Conservation (phyloP, 1,284 basidiomycete genomes). For the Pseudozyma pruni region DNA sequence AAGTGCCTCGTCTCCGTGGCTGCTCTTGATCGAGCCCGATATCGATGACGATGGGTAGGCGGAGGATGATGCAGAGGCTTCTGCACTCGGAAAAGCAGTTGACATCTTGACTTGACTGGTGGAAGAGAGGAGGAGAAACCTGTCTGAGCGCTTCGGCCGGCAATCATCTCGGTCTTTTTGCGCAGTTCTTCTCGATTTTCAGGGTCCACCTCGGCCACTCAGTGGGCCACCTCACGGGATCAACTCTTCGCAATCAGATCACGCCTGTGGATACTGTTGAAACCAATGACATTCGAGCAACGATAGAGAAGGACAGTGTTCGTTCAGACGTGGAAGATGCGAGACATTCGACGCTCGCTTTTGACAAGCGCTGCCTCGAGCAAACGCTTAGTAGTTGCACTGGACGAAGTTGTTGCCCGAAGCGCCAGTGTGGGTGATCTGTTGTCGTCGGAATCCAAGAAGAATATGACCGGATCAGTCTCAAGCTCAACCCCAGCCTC, state of each 20-base stretch:
- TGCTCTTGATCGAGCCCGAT: constrained; percentile 6
- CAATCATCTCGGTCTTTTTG: constrained; percentile 16
- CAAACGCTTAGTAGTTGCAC: constrained; percentile 41
- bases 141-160: constrained; percentile 4
- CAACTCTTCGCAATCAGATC: too few relatives aligned
- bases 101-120: too few relatives aligned
- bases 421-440: constrained; percentile 56
- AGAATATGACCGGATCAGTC: neutral
- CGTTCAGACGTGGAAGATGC: neutral
- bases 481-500: neutral
- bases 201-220: too few relatives aligned
- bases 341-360: constrained; percentile 1
- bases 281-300: constrained; percentile 1
- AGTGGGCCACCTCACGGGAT: too few relatives aligned
- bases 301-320: neutral
- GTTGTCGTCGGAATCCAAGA: neutral
- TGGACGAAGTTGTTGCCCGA: constrained; percentile 53
- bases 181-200: neutral
- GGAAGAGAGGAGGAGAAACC: neutral
- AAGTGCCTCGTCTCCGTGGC: constrained; percentile 35
- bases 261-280: neutral
- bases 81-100: too few relatives aligned
- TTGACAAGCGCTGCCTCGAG: neutral
- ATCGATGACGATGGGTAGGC: constrained; percentile 19
- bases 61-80: too few relatives aligned